These are phyloP conservation scores for Corymbia maculata DNA, from an alignment of 345 rosid species.

Conservation along the genomic window DNA sequence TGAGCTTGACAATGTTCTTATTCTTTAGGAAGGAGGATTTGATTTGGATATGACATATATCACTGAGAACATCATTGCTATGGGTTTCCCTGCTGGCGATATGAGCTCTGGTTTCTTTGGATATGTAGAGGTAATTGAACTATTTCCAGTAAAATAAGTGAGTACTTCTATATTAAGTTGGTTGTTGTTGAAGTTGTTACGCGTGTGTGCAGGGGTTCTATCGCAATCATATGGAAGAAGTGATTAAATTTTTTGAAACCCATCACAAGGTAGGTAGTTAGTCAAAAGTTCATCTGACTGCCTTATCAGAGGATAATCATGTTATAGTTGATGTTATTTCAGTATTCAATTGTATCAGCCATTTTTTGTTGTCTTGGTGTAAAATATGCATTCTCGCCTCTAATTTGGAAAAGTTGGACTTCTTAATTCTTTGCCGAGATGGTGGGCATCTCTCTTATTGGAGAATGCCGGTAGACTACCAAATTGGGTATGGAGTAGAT, in stretches of 20 bases:
- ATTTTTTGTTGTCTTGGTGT: background rate
- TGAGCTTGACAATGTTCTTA: background rate
- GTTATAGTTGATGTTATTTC: background rate
- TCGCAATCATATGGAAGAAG: slow-evolving; percentile 96
- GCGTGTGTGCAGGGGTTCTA: slow-evolving; percentile 59
- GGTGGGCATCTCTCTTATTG: background rate
- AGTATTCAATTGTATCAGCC: background rate
- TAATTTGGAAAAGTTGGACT: background rate
- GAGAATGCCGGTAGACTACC: background rate
- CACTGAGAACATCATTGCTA: slow-evolving; percentile 86
- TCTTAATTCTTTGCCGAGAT: background rate
- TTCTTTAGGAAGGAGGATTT: slow-evolving; percentile 80
- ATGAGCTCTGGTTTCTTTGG: slow-evolving; percentile 89
- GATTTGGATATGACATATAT: slow-evolving; percentile 76
- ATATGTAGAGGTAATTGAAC: slow-evolving; percentile 60
- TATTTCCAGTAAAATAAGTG: background rate
- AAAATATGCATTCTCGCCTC: background rate
- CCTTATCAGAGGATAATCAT: background rate
- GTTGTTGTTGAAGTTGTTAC: background rate
- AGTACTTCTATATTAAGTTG: background rate
- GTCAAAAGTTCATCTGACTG: background rate
- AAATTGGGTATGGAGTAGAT: background rate
- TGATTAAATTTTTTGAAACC: slow-evolving; percentile 81
- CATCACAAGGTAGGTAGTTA: slow-evolving; percentile 64
- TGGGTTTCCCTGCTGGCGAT: slow-evolving; percentile 98